A percentile compares a stretch with the other conserved stretches of the same genome.
Conservation (phyloP, 169 alveolate species). For the Cryptosporidium sp. region DNA sequence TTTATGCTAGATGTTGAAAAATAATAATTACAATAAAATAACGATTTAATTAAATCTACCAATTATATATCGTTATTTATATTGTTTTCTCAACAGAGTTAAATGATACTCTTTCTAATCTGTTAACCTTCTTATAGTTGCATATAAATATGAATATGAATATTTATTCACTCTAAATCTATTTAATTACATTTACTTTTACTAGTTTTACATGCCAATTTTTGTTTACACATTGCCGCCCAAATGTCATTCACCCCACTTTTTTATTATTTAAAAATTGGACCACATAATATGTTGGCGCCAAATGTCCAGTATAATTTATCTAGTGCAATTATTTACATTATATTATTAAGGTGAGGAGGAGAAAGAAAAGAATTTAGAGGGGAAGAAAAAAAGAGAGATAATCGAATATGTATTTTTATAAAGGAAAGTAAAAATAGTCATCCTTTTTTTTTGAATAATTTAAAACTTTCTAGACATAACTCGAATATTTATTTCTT, state of each 20-base stretch:
- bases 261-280: background rate
- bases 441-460: no score
- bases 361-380: background rate
- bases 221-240: constrained; percentile 38
- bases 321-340: background rate
- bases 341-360: no score
- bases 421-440: no score
- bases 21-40: no score
- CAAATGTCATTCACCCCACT: constrained; percentile 60
- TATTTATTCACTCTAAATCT: constrained; percentile 3
- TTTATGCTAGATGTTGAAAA: background rate
- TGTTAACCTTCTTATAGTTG: background rate
- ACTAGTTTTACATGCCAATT: constrained; percentile 57
- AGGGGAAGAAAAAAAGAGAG: background rate
- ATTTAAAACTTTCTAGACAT: no score
- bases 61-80: background rate
- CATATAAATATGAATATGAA: background rate
- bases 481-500: no score
- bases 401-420: no score
- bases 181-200: constrained; percentile 8
- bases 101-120: background rate
- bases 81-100: background rate
- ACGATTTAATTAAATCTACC: no score
- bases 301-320: constrained; percentile 5
- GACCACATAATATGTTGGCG: constrained; percentile 24